Percentiles rank a stretch among this genome's conserved stretches.
Evolutionary conservation across 2,329 filamentous ascomycete genomes (phyloP).

Genomic region (Colletotrichum incanum): DNA sequence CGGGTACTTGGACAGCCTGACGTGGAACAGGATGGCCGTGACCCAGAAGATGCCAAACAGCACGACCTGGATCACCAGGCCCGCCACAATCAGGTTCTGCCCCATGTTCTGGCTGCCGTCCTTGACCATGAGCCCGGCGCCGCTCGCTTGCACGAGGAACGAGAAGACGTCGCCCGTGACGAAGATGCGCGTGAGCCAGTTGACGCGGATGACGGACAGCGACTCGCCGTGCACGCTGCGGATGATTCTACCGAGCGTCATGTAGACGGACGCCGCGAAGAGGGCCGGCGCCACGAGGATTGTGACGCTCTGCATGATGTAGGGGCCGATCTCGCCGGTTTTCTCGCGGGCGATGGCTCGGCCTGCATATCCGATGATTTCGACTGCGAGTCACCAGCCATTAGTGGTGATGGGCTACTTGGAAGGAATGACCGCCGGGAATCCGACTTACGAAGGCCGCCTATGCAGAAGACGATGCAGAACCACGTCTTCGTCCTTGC

Average conservation of each 20-base stretch:
- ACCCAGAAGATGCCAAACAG: constrained; percentile 71
- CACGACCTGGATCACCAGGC: constrained; percentile 70
- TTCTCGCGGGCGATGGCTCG: constrained; percentile 50
- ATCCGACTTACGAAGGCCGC: constrained; percentile 62
- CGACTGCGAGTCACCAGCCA: constrained; percentile 52
- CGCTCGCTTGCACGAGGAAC: constrained; percentile 65
- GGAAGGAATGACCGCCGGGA: too few relatives aligned
- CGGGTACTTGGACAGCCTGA: constrained; percentile 47
- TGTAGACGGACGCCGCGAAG: constrained; percentile 67
- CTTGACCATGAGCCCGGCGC: constrained; percentile 55
- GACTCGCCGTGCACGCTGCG: constrained; percentile 54
- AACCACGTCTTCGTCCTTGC: constrained; percentile 64
- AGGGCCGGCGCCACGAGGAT: constrained; percentile 64
- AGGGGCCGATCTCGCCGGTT: constrained; percentile 55
- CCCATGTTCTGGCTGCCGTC: constrained; percentile 53
- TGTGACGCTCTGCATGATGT: constrained; percentile 59
- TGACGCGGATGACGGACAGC: constrained; percentile 52
- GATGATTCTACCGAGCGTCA: constrained; percentile 63
- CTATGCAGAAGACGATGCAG: constrained; percentile 64
- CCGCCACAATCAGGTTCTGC: constrained; percentile 69
- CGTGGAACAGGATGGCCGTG: constrained; percentile 65
- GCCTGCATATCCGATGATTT: constrained; percentile 60
- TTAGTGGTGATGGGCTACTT: background rate
- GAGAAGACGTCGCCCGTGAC: constrained; percentile 69
- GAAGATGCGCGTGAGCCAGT: constrained; percentile 68